These are phyloP conservation scores for Linum tenue DNA, from an alignment of 345 rosid genomes.

Conservation along the genomic window DNA sequence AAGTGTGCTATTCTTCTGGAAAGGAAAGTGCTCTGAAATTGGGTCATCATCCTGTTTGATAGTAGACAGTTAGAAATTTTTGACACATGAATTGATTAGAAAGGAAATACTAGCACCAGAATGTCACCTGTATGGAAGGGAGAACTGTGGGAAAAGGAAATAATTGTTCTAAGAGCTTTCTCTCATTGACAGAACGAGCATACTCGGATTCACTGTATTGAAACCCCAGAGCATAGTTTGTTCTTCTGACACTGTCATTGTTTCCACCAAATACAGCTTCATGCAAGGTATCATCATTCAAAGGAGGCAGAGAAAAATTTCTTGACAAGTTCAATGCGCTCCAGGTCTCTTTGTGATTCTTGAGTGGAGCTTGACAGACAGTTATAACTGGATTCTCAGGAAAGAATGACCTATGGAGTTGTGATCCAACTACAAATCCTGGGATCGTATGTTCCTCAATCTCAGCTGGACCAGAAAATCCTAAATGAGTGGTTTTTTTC, in stretches of 20 bases:
- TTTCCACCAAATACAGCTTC: constrained; percentile 50
- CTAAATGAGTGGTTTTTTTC: constrained; percentile 28
- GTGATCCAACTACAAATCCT: constrained; percentile 21
- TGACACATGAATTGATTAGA: neutral
- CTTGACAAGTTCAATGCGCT: constrained; percentile 47
- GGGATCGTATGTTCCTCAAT: constrained; percentile 13
- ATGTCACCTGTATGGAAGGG: constrained; percentile 68
- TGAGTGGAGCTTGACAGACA: constrained; percentile 45
- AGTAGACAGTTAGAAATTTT: constrained; percentile 6
- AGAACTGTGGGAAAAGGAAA: constrained; percentile 93
- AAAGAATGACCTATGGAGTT: constrained; percentile 37
- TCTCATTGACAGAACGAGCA: constrained; percentile 49
- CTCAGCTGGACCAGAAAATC: constrained; percentile 23
- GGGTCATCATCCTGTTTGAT: constrained; percentile 48
- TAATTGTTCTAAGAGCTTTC: constrained; percentile 50
- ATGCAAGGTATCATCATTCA: constrained; percentile 59
- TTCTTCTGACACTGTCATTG: constrained; percentile 38
- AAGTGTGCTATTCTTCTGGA: constrained; percentile 85
- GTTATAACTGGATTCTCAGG: constrained; percentile 74
- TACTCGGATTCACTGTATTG: constrained; percentile 52
- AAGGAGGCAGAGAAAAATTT: constrained; percentile 55
- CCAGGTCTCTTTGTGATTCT: constrained; percentile 43
- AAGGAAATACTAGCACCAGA: constrained; percentile 10
- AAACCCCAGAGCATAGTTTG: constrained; percentile 68
- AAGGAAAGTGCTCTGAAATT: constrained; percentile 69